Evolutionary conservation across 2,329 filamentous ascomycete genomes (phyloP).

Genomic region (Sclerotinia sclerotiorum): DNA sequence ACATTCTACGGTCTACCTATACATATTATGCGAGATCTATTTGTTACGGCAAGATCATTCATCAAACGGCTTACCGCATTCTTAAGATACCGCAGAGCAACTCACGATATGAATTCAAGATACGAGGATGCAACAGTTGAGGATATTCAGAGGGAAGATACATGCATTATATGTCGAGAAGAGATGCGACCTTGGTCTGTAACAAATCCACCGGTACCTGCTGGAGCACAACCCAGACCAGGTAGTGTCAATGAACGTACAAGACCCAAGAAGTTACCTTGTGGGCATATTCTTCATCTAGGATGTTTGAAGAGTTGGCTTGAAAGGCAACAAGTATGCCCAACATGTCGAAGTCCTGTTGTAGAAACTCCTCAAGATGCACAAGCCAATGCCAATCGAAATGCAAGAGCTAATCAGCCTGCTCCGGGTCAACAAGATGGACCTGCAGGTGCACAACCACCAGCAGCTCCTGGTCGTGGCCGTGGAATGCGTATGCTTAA

Average conservation of each 20-base stretch:
- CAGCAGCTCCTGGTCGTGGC: slow-evolving; percentile 38
- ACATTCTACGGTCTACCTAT: slow-evolving; percentile 94
- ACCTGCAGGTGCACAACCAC: slow-evolving; percentile 40
- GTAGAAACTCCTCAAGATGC: slow-evolving; percentile 48
- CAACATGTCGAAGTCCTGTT: slow-evolving; percentile 86
- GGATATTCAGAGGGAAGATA: slow-evolving; percentile 82
- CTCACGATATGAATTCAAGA: slow-evolving; percentile 85
- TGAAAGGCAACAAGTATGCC: slow-evolving; percentile 94
- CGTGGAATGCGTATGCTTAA: slow-evolving; percentile 63
- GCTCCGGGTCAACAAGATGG: slow-evolving; percentile 44
- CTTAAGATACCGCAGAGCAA: slow-evolving; percentile 84
- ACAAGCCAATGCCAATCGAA: slow-evolving; percentile 30
- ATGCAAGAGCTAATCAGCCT: slow-evolving; percentile 30
- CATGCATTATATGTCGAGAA: slow-evolving; percentile 96
- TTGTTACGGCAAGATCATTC: slow-evolving; percentile 91
- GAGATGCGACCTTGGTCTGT: slow-evolving; percentile 80
- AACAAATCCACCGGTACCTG: slow-evolving; percentile 49
- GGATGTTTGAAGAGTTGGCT: slow-evolving; percentile 96
- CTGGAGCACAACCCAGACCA: slow-evolving; percentile 34
- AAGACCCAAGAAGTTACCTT: slow-evolving; percentile 92
- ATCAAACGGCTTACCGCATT: slow-evolving; percentile 86
- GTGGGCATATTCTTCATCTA: slow-evolving; percentile 92
- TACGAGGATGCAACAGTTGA: slow-evolving; percentile 89
- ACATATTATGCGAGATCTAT: slow-evolving; percentile 93
- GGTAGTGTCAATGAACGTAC: slow-evolving; percentile 71